Evolutionary conservation across 495 filamentous ascomycete species (phyloP), one percentile per base, ranked within the genome.

Genomic region (Neurospora sp.): DNA sequence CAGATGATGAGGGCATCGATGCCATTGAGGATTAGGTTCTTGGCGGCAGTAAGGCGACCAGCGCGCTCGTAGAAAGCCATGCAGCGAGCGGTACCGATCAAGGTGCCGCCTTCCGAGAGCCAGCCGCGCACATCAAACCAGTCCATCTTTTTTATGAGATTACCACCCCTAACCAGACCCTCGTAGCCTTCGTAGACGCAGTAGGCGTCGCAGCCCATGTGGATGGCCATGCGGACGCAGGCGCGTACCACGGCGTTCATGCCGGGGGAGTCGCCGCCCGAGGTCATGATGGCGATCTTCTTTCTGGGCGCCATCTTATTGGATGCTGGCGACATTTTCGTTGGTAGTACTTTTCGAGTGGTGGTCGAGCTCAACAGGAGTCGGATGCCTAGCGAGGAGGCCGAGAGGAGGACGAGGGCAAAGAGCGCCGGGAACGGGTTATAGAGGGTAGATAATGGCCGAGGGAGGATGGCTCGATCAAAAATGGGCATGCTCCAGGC

Each of bases 71-170:
- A 93, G 84, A 99, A 99, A 42, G 88, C 89, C 87, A 89, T 90
- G 82, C 94, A 96, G 54, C 96, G 88, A 36, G 96, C 96, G 36
- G 96, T 98, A 37, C 96, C 96, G 80, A 99, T 99, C 73, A 98
- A 86, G 2, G 96, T 99, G 74, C 96, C 96, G 72, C 96, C 96
- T 82, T 97, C 94, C 7, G 93, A 96, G 69, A 97, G 86, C 87
- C 90, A 98, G 72, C 96, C 96, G 70, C 96, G 92, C 59, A 99
- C 96, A 82, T 98, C 96, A 73, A 95, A 89, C 96, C 96, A 99
- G 69, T 88, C 83, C 88, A 96, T 89, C 83, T 94, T 89, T 71
- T 89, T 88, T 81, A 99, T 99, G 81, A 96, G 88, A 75, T 92
- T 87, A 11, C 94, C 93, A 78, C 95, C 96, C 74, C 92, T 87